Conservation (phyloP, 2,329 filamentous ascomycete genomes). For the Aspergillus sojae region DNA sequence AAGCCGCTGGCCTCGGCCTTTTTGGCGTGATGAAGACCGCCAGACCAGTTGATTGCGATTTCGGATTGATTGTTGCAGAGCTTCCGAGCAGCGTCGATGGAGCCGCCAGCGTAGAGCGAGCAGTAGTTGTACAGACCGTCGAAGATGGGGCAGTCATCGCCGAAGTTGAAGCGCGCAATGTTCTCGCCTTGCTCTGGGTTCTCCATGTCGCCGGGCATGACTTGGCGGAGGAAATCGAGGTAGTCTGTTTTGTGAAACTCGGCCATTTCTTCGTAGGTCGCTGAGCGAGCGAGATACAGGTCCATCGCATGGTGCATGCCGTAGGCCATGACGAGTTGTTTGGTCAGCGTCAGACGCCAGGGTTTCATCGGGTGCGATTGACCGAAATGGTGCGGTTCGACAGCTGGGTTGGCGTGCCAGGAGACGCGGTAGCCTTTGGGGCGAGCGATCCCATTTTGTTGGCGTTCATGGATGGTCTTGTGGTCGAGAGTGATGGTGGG, state of each 20-base stretch:
- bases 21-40: slow-evolving; percentile 94
- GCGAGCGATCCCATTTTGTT: slow-evolving; percentile 69
- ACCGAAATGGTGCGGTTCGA: slow-evolving; percentile 96
- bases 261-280: slow-evolving; percentile 83
- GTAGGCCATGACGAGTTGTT: slow-evolving; percentile 91
- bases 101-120: slow-evolving; percentile 87
- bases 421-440: slow-evolving; percentile 90
- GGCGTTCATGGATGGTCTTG: slow-evolving; percentile 57
- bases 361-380: slow-evolving; percentile 98
- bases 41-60: slow-evolving; percentile 97
- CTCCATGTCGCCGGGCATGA: slow-evolving; percentile 71
- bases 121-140: slow-evolving; percentile 95
- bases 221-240: slow-evolving; percentile 79
- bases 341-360: slow-evolving; percentile 93
- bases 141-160: slow-evolving; percentile 94
- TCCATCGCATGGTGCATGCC: slow-evolving; percentile 98
- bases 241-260: slow-evolving; percentile 89
- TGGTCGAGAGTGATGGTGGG: slow-evolving; percentile 52
- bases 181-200: slow-evolving; percentile 59
- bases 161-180: slow-evolving; percentile 76
- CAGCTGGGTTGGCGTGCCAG: slow-evolving; percentile 91
- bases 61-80: slow-evolving; percentile 84
- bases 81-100: slow-evolving; percentile 86
- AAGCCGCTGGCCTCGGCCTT: slow-evolving; percentile 92
- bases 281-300: slow-evolving; percentile 80